Conservation (phyloP, 331 rosid species). For the Malus hybrid region DNA sequence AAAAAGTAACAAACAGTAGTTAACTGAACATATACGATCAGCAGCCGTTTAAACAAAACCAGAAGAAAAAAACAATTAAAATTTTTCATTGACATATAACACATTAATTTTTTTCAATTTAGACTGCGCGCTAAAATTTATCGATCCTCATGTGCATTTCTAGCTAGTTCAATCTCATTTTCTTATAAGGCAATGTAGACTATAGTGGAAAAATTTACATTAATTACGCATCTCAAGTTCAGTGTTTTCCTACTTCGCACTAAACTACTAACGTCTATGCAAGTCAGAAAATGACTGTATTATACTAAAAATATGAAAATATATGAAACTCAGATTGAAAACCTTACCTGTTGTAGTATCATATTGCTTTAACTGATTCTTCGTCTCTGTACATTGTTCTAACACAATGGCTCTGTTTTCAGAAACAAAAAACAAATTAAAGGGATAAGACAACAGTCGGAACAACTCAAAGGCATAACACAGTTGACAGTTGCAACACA, state of each 20-base stretch:
- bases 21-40: background rate
- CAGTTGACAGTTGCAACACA: background rate
- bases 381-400: slow-evolving; percentile 73
- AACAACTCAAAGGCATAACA: background rate
- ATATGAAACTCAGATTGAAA: background rate
- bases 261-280: background rate
- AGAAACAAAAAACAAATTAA: slow-evolving; percentile 11
- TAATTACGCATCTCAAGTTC: background rate
- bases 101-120: background rate
- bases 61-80: background rate
- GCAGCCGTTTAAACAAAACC: background rate
- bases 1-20: slow-evolving; percentile 8
- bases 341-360: slow-evolving; percentile 70
- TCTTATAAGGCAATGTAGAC: background rate
- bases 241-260: background rate
- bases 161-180: background rate
- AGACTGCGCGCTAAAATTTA: background rate
- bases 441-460: background rate
- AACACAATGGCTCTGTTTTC: slow-evolving; percentile 76
- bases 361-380: slow-evolving; percentile 56
- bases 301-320: background rate
- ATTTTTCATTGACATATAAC: background rate
- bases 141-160: background rate
- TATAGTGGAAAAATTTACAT: too few relatives aligned
- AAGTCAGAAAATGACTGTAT: background rate